phyloP scores from a whole-genome alignment of 2,329 filamentous ascomycete genomes.

The Alternaria brassicicola region DNA sequence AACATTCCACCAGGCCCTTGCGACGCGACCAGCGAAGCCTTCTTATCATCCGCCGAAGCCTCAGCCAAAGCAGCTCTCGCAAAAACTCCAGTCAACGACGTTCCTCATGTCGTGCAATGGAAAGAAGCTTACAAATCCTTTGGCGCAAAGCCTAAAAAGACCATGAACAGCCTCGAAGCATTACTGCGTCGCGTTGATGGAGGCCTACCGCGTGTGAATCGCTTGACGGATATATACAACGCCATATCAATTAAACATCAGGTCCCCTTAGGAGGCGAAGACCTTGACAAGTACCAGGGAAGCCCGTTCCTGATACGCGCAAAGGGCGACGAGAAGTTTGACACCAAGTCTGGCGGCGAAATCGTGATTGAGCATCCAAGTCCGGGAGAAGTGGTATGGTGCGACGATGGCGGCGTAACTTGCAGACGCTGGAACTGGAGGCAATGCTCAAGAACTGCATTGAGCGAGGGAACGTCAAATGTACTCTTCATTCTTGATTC shows the following conservation, averaged over 20 bases:
- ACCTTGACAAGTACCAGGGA: conserved; percentile 48
- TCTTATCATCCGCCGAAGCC: conserved; percentile 39
- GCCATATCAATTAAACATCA: conserved; percentile 50
- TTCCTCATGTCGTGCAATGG: conserved; percentile 50
- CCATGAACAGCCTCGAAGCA: conserved; percentile 48
- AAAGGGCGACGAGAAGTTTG: conserved; percentile 45
- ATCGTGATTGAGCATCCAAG: conserved; percentile 27
- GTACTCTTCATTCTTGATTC: conserved; percentile 48
- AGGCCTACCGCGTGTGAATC: conserved; percentile 48
- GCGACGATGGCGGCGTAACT: conserved; percentile 47
- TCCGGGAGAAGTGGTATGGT: conserved; percentile 50
- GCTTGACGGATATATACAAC: conserved; percentile 51
- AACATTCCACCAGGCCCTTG: conserved; percentile 42
- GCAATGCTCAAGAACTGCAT: conserved; percentile 46
- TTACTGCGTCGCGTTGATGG: conserved; percentile 41
- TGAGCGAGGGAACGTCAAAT: conserved; percentile 43
- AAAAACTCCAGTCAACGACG: conserved; percentile 31
- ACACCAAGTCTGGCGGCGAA: conserved; percentile 40
- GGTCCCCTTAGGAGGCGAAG: conserved; percentile 49
- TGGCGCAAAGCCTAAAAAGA: conserved; percentile 49
- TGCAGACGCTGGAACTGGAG: conserved; percentile 52
- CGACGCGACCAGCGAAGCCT: conserved; percentile 37
- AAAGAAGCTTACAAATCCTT: conserved; percentile 49
- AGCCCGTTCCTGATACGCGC: conserved; percentile 40
- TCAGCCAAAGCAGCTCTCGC: conserved; percentile 18